phyloP scores from a whole-genome alignment of 495 filamentous ascomycete genomes.

The Aspergillus steynii region DNA sequence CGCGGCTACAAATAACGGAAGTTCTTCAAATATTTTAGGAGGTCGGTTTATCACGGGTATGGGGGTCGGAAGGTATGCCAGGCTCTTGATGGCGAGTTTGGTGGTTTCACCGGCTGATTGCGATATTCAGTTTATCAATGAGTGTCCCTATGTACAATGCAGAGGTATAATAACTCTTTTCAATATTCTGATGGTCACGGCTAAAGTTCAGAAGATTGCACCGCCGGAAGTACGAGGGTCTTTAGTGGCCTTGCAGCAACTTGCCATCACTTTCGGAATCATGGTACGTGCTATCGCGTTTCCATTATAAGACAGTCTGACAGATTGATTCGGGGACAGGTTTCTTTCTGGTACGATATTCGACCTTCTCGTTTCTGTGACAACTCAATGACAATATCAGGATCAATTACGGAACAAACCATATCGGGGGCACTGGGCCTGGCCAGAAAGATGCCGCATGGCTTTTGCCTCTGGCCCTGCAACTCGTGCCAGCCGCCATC shows the following conservation, averaged over 20 bases:
- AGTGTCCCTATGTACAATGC: conserved; percentile 54
- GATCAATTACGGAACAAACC: conserved; percentile 21
- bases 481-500: conserved; percentile 50
- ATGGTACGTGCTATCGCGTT: conserved; percentile 47
- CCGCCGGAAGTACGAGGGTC: conserved; percentile 62
- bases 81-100: background rate
- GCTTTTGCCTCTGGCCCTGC: conserved; percentile 3
- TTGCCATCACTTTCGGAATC: conserved; percentile 77
- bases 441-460: conserved; percentile 5
- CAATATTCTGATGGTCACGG: background rate
- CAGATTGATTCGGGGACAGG: conserved; percentile 1
- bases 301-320: too few relatives aligned
- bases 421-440: conserved; percentile 2
- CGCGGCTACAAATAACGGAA: conserved; percentile 56
- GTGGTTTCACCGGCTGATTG: background rate
- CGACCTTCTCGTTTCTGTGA: background rate
- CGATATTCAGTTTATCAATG: conserved; percentile 7
- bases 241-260: conserved; percentile 70
- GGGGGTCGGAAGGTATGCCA: conserved; percentile 23
- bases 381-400: background rate
- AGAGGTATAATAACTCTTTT: conserved; percentile 46
- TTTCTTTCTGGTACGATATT: conserved; percentile 17
- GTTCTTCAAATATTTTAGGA: conserved; percentile 57
- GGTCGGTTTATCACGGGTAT: conserved; percentile 71
- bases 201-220: conserved; percentile 14